Evolutionary conservation across 306 rosid species (phyloP).

Genomic region (Acacia crassicarpa): DNA sequence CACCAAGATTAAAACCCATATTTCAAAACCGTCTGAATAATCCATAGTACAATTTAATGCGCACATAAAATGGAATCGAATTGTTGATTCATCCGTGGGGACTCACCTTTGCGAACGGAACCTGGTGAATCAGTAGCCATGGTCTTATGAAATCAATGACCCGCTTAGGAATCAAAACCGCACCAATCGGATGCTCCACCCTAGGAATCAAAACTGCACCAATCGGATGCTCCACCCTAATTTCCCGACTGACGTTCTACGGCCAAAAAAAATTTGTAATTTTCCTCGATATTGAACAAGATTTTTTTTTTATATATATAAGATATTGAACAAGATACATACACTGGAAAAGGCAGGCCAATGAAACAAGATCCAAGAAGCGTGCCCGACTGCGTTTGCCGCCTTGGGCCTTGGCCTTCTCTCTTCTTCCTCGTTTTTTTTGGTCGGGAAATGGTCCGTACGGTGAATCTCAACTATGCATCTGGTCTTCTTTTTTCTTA

Average conservation of each 20-base stretch:
- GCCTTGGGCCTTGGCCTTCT: too few relatives aligned
- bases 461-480: too few relatives aligned
- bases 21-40: constrained; percentile 1
- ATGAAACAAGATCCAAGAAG: too few relatives aligned
- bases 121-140: constrained; percentile 73
- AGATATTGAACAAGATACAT: not conserved
- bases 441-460: too few relatives aligned
- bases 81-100: not conserved
- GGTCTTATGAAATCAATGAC: not conserved
- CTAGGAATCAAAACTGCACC: not conserved
- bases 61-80: not conserved
- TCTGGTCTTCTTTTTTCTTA: too few relatives aligned
- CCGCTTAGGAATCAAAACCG: not conserved
- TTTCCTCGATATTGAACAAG: not conserved
- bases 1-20: constrained; percentile 30
- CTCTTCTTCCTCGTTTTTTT: too few relatives aligned
- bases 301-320: too few relatives aligned
- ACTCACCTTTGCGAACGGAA: constrained; percentile 68
- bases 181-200: not conserved
- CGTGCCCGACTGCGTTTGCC: too few relatives aligned
- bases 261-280: not conserved
- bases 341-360: too few relatives aligned
- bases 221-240: not conserved
- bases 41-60: not conserved
- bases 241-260: not conserved